Evolutionary conservation across 2,329 filamentous ascomycete genomes (phyloP).

Genomic region (Trichophyton benhamiae): DNA sequence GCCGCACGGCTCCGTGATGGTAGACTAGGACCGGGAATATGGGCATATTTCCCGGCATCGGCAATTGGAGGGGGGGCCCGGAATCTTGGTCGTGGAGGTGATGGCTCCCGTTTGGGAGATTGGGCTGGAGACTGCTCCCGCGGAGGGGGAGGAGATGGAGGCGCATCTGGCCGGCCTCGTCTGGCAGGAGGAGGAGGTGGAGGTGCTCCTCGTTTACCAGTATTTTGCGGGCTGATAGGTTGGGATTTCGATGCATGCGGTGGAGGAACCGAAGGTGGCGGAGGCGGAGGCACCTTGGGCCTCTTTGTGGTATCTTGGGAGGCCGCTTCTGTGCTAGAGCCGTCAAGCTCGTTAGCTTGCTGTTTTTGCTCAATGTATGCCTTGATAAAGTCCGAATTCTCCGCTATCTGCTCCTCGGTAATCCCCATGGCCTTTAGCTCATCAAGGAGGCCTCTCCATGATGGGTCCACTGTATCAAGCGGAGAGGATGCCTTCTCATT

Average conservation of each 20-base stretch:
- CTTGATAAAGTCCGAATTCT: constrained; percentile 58
- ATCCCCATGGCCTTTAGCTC: constrained; percentile 54
- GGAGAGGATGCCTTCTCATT: constrained; percentile 20
- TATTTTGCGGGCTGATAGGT: constrained; percentile 49
- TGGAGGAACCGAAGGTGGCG: constrained; percentile 45
- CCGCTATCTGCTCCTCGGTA: constrained; percentile 54
- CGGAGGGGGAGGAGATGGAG: constrained; percentile 19
- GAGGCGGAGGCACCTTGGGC: constrained; percentile 50
- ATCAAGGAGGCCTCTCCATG: constrained; percentile 48
- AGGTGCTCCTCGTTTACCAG: constrained; percentile 49
- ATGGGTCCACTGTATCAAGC: constrained; percentile 51
- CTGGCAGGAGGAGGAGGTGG: constrained; percentile 45
- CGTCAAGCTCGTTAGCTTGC: constrained; percentile 26
- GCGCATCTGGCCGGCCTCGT: constrained; percentile 32
- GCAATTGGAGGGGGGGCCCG: constrained; percentile 75
- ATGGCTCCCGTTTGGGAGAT: constrained; percentile 55
- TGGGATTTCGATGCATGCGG: constrained; percentile 27
- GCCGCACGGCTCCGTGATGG: constrained; percentile 39
- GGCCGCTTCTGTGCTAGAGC: constrained; percentile 25
- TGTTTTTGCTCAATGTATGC: constrained; percentile 54
- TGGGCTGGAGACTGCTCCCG: constrained; percentile 43
- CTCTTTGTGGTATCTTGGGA: constrained; percentile 35
- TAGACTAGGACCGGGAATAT: constrained; percentile 37
- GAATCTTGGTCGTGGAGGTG: constrained; percentile 61
- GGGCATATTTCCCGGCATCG: constrained; percentile 78